Base-by-base conservation (phyloP, 2,329 filamentous ascomycete genomes). In the Pseudofabraea citricarpa region DNA sequence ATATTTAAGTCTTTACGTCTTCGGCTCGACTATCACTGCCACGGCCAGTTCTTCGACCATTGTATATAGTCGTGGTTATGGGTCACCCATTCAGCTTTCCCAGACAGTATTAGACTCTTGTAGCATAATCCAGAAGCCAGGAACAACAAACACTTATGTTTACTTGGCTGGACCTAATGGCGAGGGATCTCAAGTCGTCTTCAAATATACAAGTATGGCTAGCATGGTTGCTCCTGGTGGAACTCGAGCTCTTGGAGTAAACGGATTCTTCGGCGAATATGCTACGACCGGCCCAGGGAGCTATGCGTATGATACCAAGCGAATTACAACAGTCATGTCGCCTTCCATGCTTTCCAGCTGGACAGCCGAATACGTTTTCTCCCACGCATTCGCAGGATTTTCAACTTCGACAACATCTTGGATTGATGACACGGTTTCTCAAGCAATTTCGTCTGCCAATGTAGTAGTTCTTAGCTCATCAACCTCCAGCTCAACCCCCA, bases 91-190 rank as follows among this genome's bases (percentile, higher is more conserved):
- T 21, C 45, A 64, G 50, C 61, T 70, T 44, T 69, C 69, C 0
- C 69, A 64, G 0, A 53, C 66, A 2, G 63, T 71, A 0, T 57
- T 72, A 16, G 69, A 72, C 43, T 63, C 59, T 6, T 65, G 63
- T 27, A 56, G 57, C 1, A 56, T 72, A 10, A 49, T 57, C 8
- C 62, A 64, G 27, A 58, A 65, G 45, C 19, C 54, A 1, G 59
- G 60, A 16, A 56, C 48, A 2, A 55, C 58, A 5, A 70, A 66
- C 36, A 64, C 54, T 19, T 62, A 64, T 15, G 67, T 72, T 8
- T 72, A 60, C 41, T 48, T 74, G 12, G 67, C 66, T 1, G 62
- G 67, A 5, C 65, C 66, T 1, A 70, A 70, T 33, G 64, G 58
- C 1, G 56, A 53, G 3, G 67, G 67, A 15, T 63, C 67, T 0